Base-by-base conservation (phyloP, 306 rosid species). In the Cucumis melo region DNA sequence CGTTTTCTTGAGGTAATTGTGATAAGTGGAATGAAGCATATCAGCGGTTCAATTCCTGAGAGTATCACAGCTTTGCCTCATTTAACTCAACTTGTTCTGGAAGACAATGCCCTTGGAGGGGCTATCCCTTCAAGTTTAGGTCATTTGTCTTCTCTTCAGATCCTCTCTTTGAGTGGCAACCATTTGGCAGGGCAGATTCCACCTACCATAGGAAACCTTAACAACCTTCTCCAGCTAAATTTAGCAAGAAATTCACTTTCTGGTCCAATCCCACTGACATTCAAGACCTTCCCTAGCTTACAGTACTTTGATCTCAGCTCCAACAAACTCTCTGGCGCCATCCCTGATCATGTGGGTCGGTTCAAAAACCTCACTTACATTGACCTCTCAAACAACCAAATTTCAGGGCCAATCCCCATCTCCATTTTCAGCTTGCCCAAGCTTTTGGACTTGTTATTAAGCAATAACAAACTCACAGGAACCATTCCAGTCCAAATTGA, bases 81-180 rank as follows among this genome's bases (percentile, higher is more conserved):
- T 73, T 97, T 94, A 73, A 88, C 89, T 17, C 97, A 92, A 12
- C 82, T 94, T 60, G 81, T 84, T 39, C 82, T 94, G 3, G 97
- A 94, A 56, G 95, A 90, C 79, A 94, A 92, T 82, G 87, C 84
- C 19, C 91, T 94, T 74, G 83, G 77, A 70, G 97, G 97, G 32
- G 78, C n/a, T 81, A 87, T 94, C 72, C 99, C 99, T 88, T 76
- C 89, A 14, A 76, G 87, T 84, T 86, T 94, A 84, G 95, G 95
- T 38, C 91, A 42, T 65, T 75, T 90, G 79, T 16, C 96, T 54
- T 78, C 80, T 65, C 99, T 94, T 34, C 93, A 88, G 70, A 75
- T 84, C 66, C 91, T 94, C 83, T 85, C 95, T 59, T 59, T 94
- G 29, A 65, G 80, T 79, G 97, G 96, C 50, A 94, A 94, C 86